A percentile compares a stretch with the other conserved stretches of the same genome.
Conservation (phyloP, 2,329 filamentous ascomycete genomes). For the Ophiostoma ulmi region DNA sequence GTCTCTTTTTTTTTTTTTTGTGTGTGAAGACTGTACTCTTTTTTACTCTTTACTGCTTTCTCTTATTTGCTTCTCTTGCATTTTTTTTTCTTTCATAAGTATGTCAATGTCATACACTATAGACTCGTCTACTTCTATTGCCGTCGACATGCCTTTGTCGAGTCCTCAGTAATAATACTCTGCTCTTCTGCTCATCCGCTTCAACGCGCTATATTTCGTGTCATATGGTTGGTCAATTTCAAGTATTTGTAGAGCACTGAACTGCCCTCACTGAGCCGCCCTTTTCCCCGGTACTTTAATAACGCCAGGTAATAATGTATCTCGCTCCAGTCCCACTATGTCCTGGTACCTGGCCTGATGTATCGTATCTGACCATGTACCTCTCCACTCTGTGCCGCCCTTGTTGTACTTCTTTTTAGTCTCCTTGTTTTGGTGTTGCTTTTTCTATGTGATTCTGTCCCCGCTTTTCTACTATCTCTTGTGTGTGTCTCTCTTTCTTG, state of each 20-base stretch:
- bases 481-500: background rate
- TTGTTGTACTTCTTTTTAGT: constrained; percentile 12
- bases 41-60: background rate
- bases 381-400: constrained; percentile 15
- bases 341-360: constrained; percentile 33
- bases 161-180: background rate
- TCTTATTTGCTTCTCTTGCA: background rate
- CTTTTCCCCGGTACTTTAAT: constrained; percentile 31
- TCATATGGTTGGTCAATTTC: constrained; percentile 10
- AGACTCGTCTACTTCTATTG: background rate
- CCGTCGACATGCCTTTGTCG: background rate
- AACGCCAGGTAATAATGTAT: constrained; percentile 31
- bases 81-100: background rate
- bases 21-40: too few relatives aligned
- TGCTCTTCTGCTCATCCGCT: background rate
- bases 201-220: background rate
- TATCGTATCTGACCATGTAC: constrained; percentile 27
- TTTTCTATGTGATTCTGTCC: background rate
- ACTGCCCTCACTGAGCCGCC: constrained; percentile 11
- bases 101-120: background rate
- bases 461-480: background rate
- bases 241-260: background rate
- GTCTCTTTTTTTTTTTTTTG: too few relatives aligned
- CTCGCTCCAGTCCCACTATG: constrained; percentile 29
- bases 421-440: constrained; percentile 1